Base-by-base conservation (phyloP, 2,329 filamentous ascomycete genomes). In the Pseudogymnoascus sp. region DNA sequence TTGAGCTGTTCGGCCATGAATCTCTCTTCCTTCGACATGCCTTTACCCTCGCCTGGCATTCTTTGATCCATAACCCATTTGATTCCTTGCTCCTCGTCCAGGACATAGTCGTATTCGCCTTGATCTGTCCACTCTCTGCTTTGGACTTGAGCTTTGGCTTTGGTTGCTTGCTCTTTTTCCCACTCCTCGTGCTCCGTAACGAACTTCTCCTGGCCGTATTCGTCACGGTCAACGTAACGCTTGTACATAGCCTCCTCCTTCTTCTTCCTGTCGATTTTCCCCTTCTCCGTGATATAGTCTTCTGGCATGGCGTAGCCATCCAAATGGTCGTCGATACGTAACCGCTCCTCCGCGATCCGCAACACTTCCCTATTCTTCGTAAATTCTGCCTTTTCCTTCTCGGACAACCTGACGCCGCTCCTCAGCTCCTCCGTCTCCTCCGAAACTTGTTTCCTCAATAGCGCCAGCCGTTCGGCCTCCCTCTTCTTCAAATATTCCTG, bases 101-200 rank as follows among this genome's bases (percentile, higher is more conserved):
- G 87, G 12, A 99, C 90, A 72, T 93, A 96, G 69, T 95, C 90
- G 73, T 97, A 99, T 64, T 96, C 88, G 11, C 87, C 87, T 68
- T 92, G 87, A 62, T 93, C 87, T 12, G 89, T 86, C 37, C 87
- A 83, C 72, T 96, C 91, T 0, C 86, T 78, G 62, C 86, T 85
- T 68, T 85, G 82, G 65, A 96, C 91, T 73, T 96, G 92, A 1
- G 91, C 87, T 73, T 93, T 95, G 5, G 91, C 93, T 74, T 96
- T 96, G 64, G 87, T 83, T 0, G 89, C 84, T 76, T 97, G 93
- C 73, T 97, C 93, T 64, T 86, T 80, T 74, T 99, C 95, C 93
- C 93, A 99, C 72, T 96, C 90, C 66, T 99, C 93, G 67, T 96
- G 90, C 74, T 99, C 95, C 0, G 92, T 96, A 64, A 96, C 85